Evolutionary conservation across 2,329 filamentous ascomycete species (phyloP).

Genomic region (Hypoxylon sp.): DNA sequence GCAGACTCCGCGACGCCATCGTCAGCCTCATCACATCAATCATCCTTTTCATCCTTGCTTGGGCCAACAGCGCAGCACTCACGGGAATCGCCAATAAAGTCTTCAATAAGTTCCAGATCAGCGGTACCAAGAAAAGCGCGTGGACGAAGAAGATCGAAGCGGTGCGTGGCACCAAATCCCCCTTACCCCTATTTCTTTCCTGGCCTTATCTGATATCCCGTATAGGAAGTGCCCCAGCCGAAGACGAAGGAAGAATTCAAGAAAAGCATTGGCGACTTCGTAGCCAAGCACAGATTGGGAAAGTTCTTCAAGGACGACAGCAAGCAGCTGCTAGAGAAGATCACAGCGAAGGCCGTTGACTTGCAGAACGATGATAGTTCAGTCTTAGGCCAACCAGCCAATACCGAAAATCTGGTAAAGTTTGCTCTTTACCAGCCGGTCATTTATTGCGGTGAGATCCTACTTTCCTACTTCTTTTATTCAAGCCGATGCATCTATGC

Average conservation of each 20-base stretch:
- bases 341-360: conserved; percentile 28
- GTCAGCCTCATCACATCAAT: conserved; percentile 21
- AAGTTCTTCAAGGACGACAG: conserved; percentile 30
- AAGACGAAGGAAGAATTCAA: conserved; percentile 33
- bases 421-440: conserved; percentile 36
- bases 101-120: conserved; percentile 28
- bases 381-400: conserved; percentile 21
- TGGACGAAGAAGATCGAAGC: conserved; percentile 10
- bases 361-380: conserved; percentile 27
- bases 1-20: neutral
- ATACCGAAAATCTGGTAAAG: conserved; percentile 33
- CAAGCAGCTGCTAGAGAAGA: conserved; percentile 25
- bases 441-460: conserved; percentile 33
- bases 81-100: conserved; percentile 11
- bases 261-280: conserved; percentile 29
- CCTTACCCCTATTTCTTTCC: neutral
- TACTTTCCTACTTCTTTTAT: too few relatives aligned
- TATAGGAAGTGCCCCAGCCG: conserved; percentile 20
- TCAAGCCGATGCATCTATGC: too few relatives aligned
- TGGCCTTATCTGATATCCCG: neutral
- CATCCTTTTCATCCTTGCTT: conserved; percentile 30
- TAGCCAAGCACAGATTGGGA: conserved; percentile 23
- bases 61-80: conserved; percentile 22
- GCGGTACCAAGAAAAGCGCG: conserved; percentile 5
- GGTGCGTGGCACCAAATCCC: conserved; percentile 4